A percentile compares a stretch with the other conserved stretches of the same genome.
phyloP scores from a whole-genome alignment of 768 basidiomycete species.

The Rhodotorula diobovata region DNA sequence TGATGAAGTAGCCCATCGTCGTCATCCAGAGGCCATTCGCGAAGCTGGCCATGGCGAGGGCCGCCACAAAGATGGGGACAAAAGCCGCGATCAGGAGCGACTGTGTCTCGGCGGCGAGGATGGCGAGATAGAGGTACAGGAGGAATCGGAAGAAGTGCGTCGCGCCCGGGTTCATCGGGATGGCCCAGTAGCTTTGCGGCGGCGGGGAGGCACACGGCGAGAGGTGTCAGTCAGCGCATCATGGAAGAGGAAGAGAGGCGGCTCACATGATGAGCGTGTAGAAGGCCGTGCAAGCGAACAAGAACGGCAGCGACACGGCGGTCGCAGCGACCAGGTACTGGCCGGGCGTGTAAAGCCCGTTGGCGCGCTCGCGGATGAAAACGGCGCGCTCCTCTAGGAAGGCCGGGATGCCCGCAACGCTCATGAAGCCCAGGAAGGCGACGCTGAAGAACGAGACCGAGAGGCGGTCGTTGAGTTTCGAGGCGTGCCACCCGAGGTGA shows the following conservation, averaged over 20 bases:
- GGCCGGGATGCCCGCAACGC: constrained; percentile 59
- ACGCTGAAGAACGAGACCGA: constrained; percentile 52
- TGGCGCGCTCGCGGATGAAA: constrained; percentile 58
- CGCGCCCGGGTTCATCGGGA: constrained; percentile 55
- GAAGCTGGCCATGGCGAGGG: constrained; percentile 57
- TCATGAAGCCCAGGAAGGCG: constrained; percentile 46
- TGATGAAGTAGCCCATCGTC: constrained; percentile 51
- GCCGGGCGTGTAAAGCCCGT: constrained; percentile 58
- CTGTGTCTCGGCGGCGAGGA: constrained; percentile 27
- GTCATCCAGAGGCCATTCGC: constrained; percentile 56
- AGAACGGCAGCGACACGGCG: constrained; percentile 56
- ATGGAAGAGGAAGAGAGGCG: constrained; percentile 6
- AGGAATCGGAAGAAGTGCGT: constrained; percentile 58
- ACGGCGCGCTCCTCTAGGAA: constrained; percentile 59
- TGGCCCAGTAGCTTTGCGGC: constrained; percentile 43
- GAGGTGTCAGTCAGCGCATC: constrained; percentile 24
- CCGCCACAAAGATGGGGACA: constrained; percentile 60
- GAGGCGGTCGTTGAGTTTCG: constrained; percentile 45
- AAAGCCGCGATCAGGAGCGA: constrained; percentile 54
- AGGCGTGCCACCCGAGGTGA: constrained; percentile 42
- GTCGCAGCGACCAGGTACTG: constrained; percentile 59
- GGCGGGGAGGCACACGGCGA: too few species aligned
- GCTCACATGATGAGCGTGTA: constrained; percentile 57
- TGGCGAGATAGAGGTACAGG: constrained; percentile 53
- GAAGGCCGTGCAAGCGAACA: constrained; percentile 54